phyloP scores from a whole-genome alignment of 495 filamentous ascomycete species.

The Aspergillus egyptiacus region DNA sequence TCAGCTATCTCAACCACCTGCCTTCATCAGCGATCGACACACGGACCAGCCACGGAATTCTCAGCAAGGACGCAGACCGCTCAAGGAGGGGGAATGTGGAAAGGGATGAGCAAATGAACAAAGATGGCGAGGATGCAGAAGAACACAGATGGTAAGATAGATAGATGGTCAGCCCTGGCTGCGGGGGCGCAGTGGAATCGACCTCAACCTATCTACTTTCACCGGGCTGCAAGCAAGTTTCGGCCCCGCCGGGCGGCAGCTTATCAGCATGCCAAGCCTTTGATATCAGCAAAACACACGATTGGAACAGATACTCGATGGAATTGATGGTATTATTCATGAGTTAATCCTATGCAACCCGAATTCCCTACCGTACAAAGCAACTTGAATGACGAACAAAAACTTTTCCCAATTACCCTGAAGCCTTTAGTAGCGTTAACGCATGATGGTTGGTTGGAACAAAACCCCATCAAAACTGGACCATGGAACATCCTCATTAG shows the following conservation, averaged over 20 bases:
- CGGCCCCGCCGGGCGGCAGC: neutral
- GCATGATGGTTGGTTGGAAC: slow-evolving; percentile 1
- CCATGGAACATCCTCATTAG: slow-evolving; percentile 9
- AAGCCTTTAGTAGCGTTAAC: slow-evolving; percentile 1
- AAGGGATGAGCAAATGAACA: neutral
- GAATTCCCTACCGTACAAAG: neutral
- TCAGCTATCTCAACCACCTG: slow-evolving; percentile 9
- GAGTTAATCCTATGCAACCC: slow-evolving; percentile 1
- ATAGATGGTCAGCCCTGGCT: no score
- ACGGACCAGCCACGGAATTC: slow-evolving; percentile 6
- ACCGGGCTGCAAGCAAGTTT: no score
- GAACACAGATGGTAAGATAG: slow-evolving; percentile 8
- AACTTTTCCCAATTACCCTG: slow-evolving; percentile 11
- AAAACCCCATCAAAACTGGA: slow-evolving; percentile 15
- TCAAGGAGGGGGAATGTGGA: neutral
- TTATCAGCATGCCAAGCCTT: neutral
- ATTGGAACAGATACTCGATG: neutral
- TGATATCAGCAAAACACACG: neutral
- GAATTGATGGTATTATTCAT: slow-evolving; percentile 4
- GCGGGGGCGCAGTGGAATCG: no score
- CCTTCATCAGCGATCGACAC: slow-evolving; percentile 4
- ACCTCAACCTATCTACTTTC: no score
- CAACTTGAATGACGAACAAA: neutral
- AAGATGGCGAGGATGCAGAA: neutral
- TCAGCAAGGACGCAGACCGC: neutral